Evolutionary conservation across 768 basidiomycete genomes (phyloP), one percentile per base, ranked within the genome.

Genomic region (Psilocybe tampanensis): DNA sequence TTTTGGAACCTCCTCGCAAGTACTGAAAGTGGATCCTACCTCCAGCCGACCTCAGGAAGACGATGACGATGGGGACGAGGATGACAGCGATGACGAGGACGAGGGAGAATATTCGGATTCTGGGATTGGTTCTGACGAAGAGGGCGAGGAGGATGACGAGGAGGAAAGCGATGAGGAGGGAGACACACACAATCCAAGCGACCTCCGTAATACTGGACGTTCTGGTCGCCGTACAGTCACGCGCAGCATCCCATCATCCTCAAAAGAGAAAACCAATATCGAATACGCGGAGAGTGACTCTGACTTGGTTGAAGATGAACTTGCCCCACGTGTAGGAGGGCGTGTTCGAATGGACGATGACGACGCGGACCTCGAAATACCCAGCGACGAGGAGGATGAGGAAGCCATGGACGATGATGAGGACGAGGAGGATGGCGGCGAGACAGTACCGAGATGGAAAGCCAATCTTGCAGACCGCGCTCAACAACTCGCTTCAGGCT

Each of bases 261-360:
- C 71, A 26, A 72, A 71, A 39, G 70, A 75, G 45, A 70, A 69
- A 17, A 70, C 73, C 3, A 80, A 80, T 9, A 69, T 89, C 22
- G 83, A 84, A 48, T 93, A 88, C 60, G 90, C 86, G 1, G 89
- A 92, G 42, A 90, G 87, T 62, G 91, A 92, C 66, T 92, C 91
- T 1, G 90, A 94, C 55, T 75, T 80, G 21, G 80, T 79, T 24
- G 81, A 81, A 11, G 77, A 76, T 24, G 80, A 82, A 18, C 72
- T 73, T 22, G 70, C 69, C 13, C 62, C 52, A 33, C 57, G 51
- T 22, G 44, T 48, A 47, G 63, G 60, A 62, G 64, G 62, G 45
- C 70, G 74, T 44, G 68, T 80, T 55, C 70, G 73, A 13, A 78
- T 84, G 58, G 77, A 77, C 43, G 83, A 81, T 21, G 82, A 83